These are phyloP conservation scores for Pichia manshurica DNA, from an alignment of 805 yeast species.

Conservation along the genomic window DNA sequence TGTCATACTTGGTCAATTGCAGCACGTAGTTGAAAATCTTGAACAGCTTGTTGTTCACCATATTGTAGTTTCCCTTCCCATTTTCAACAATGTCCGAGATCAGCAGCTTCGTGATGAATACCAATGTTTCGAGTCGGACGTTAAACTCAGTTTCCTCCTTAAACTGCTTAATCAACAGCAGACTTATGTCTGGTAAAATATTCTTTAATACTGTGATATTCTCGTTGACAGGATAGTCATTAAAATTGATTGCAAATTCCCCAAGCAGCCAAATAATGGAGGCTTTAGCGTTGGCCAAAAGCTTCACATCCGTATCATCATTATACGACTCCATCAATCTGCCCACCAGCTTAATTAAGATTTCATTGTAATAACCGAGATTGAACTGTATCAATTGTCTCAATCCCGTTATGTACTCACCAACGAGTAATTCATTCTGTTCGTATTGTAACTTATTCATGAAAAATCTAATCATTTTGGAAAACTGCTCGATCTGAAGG, in stretches of 20 bases:
- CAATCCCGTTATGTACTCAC: conserved; percentile 67
- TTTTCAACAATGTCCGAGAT: conserved; percentile 46
- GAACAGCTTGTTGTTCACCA: conserved; percentile 32
- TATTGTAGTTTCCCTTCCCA: conserved; percentile 26
- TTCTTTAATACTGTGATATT: conserved; percentile 13
- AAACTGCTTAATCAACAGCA: conserved; percentile 51
- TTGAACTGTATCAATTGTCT: conserved; percentile 65
- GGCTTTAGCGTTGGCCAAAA: conserved; percentile 52
- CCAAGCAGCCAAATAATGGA: conserved; percentile 90
- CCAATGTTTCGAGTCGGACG: conserved; percentile 66
- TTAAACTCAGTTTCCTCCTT: conserved; percentile 42
- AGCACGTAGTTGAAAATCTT: conserved; percentile 58
- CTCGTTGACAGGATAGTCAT: conserved; percentile 1
- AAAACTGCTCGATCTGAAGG: conserved; percentile 41
- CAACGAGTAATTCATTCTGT: conserved; percentile 34
- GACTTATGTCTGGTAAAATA: conserved; percentile 70
- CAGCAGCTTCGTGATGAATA: conserved; percentile 67
- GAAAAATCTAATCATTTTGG: conserved; percentile 60
- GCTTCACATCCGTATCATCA: conserved; percentile 9
- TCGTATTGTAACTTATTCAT: conserved; percentile 33
- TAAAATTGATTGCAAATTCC: conserved; percentile 47
- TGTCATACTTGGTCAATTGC: conserved; percentile 67
- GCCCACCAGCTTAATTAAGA: conserved; percentile 45
- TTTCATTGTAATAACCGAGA: conserved; percentile 46
- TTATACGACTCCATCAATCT: conserved; percentile 18